A percentile compares a stretch with the other conserved stretches of the same genome.
These are phyloP conservation scores for Globisporangium iwayamae DNA, from an alignment of 352 stramenopile species.

Conservation along the genomic window DNA sequence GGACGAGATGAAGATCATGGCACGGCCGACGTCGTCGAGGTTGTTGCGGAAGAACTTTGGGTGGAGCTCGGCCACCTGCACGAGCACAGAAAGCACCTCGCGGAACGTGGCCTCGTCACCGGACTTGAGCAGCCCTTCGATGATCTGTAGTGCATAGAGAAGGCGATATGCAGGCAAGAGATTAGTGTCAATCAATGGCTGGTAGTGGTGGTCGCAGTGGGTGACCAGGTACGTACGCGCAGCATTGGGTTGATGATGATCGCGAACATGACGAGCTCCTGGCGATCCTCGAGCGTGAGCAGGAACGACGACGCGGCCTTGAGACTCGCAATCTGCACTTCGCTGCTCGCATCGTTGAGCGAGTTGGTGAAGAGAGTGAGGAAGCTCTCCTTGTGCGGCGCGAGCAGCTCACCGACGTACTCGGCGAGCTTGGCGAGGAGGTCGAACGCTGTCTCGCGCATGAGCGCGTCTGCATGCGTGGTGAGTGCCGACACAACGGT, in stretches of 20 bases:
- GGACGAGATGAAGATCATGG: conserved; percentile 78
- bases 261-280: conserved; percentile 65
- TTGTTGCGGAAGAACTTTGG: conserved; percentile 78
- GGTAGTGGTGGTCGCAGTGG: neutral
- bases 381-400: conserved; percentile 77
- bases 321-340: conserved; percentile 69
- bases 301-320: conserved; percentile 74
- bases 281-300: conserved; percentile 63
- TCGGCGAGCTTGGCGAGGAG: conserved; percentile 71
- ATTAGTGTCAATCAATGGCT: conserved; percentile 6
- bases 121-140: conserved; percentile 53
- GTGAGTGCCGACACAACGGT: conserved; percentile 58
- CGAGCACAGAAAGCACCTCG: conserved; percentile 65
- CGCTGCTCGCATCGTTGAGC: conserved; percentile 54
- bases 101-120: conserved; percentile 67
- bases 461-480: conserved; percentile 41
- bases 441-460: conserved; percentile 78
- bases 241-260: conserved; percentile 74
- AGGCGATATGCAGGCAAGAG: neutral
- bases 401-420: conserved; percentile 62
- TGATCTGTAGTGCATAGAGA: conserved; percentile 32
- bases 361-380: conserved; percentile 72
- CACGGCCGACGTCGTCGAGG: conserved; percentile 64
- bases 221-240: conserved; percentile 24
- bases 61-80: conserved; percentile 76